A percentile compares a stretch with the other conserved stretches of the same genome.
Evolutionary conservation across 495 filamentous ascomycete species (phyloP).

Genomic region (Penicillium atrosanguineum): DNA sequence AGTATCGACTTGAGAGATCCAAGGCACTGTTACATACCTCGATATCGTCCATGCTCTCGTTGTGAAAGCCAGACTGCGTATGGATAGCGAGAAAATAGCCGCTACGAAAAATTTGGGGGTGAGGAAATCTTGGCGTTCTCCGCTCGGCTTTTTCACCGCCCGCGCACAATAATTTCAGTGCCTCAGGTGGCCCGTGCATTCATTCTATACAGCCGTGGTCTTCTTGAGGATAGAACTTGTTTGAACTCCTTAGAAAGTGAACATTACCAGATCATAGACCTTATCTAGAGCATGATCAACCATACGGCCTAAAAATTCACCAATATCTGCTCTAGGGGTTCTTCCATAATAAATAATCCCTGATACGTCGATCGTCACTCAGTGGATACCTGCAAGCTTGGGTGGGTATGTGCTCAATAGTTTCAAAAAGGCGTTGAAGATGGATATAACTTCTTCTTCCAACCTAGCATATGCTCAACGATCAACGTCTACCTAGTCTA

Average conservation of each 20-base stretch:
- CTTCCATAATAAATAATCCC: no score
- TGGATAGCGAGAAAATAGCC: slow-evolving; percentile 6
- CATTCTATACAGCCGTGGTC: background rate
- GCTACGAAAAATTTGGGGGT: slow-evolving; percentile 41
- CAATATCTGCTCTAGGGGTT: no score
- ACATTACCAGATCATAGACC: no score
- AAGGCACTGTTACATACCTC: slow-evolving; percentile 35
- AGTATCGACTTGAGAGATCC: background rate
- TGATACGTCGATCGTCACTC: no score
- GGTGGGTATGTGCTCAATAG: no score
- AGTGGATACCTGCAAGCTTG: no score
- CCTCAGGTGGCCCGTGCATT: slow-evolving; percentile 15
- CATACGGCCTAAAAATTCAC: no score
- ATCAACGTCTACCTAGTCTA: background rate
- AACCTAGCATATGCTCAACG: background rate
- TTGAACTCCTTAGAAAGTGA: no score
- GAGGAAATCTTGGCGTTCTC: slow-evolving; percentile 45
- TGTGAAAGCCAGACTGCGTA: background rate
- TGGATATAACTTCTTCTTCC: no score
- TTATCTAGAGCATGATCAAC: no score
- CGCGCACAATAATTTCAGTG: slow-evolving; percentile 18
- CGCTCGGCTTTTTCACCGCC: slow-evolving; percentile 39
- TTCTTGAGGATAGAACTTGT: no score
- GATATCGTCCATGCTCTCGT: slow-evolving; percentile 43
- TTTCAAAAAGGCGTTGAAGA: no score